Evolutionary conservation across 768 basidiomycete species (phyloP), one percentile per base, ranked within the genome.

Genomic region (Rhodotorula babjevae): DNA sequence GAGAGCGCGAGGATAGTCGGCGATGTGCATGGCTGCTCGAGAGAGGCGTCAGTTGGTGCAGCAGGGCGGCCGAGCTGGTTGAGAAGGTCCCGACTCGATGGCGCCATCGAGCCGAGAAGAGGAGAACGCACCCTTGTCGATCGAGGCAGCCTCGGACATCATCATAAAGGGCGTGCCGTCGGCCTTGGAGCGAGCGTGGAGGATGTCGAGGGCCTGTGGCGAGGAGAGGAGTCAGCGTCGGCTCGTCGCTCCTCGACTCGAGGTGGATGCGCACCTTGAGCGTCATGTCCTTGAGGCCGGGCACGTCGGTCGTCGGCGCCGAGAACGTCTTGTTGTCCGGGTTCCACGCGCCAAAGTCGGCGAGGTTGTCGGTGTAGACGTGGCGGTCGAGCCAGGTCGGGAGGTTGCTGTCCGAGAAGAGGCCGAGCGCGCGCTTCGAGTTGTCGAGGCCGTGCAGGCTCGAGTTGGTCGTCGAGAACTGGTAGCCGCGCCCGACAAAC

Each of bases 261-360:
- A 36, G 36, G 5, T 36, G 5, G 36, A 36, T 4, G 9, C 36
- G 36, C 5, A 36, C 36, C 75, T 82, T 82, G 69, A 82, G 31
- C 31, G 82, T 82, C 82, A 83, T 82, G 7, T 82, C 79, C 65
- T 80, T 82, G 52, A 83, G 78, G 52, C 82, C 82, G 7, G 82
- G 66, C 1, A 40, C 29, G 40, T 61, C 50, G 21, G 25, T 61
- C 36, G 58, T 16, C 36, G 66, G 66, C 2, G 66, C 59, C 6
- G 67, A 57, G 55, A 72, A 72, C 27, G 62, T 65, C 16, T 56
- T 31, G 58, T 64, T 64, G 6, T 25, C 52, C 23, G 29, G 9
- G 50, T 64, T 42, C 56, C 52, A 75, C 12, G 59, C 47, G 4
- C 15, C 29, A 46, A 65, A 69, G 58, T 53, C 67, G 23, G 56